Base-by-base conservation (phyloP, 768 basidiomycete species). In the Macrolepiota dolichaula region DNA sequence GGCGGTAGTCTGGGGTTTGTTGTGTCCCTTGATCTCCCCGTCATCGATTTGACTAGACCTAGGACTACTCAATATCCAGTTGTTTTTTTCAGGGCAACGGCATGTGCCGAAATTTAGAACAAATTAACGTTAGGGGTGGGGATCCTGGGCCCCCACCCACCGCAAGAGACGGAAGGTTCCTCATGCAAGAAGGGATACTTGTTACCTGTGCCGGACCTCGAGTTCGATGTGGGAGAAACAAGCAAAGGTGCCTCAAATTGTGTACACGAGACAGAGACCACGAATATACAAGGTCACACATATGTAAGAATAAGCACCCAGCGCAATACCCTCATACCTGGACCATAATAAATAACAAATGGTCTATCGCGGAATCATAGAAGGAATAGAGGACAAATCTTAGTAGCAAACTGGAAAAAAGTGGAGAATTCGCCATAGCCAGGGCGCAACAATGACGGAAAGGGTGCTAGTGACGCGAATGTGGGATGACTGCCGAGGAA, bases 1-100 rank as follows among this genome's bases (percentile, higher is more conserved):
- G 65, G 76, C 51, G 64, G 65, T 59, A 47, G 56, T 38, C 46
- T 13, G 19, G 19, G 42, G 42, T 44, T 19, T 7, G 42, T 19
- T 7, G 42, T 44, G 42, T 19, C 42, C 17, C 42, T 22, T 44
- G 19, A 10, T n/a, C 19, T 17, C 42, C 10, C 42, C n/a, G n/a
- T n/a, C n/a, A n/a, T n/a, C n/a, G n/a, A n/a, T n/a, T 2, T 44
- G 19, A 44, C 42, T 44, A 44, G 42, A 10, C 17, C 42, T n/a
- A n/a, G 15, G 9, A 2, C 17, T n/a, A 7, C 5, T 19, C 29
- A 32, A 32, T 32, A 32, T 7, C 7, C 7, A 32, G 29, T 32
- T 32, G 29, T 7, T 7, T 7, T 7, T 32, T 32, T 32, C 3
- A 32, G 29, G 7, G 7, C 29, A 32, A 3, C 29, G 7, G 29